Evolutionary conservation across 78 protist species (phyloP).

Genomic region (Dictyostelium firmibasis): DNA sequence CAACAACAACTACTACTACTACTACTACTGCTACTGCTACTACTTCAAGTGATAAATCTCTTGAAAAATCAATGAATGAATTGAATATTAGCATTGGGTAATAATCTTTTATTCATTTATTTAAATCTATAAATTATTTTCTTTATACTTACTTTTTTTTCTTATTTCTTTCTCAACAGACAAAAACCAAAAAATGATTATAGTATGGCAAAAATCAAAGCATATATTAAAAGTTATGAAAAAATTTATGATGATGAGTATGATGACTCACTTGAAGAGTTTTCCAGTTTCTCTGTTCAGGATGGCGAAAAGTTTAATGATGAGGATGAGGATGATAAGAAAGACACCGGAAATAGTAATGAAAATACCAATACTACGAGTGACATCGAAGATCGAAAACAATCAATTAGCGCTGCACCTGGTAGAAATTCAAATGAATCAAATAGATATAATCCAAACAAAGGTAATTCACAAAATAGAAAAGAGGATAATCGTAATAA

Average conservation of each 20-base stretch:
- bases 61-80: background rate
- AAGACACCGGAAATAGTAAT: background rate
- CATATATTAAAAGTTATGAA: conserved; percentile 50
- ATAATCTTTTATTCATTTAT: background rate
- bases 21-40: background rate
- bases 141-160: background rate
- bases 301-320: conserved; percentile 45
- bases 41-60: background rate
- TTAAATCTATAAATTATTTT: background rate
- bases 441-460: background rate
- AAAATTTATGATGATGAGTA: conserved; percentile 53
- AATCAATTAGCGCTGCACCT: background rate
- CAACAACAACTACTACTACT: background rate
- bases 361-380: background rate
- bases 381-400: background rate
- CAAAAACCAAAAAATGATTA: background rate
- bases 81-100: conserved; percentile 25
- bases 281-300: conserved; percentile 27
- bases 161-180: background rate
- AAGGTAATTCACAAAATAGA: background rate
- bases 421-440: background rate
- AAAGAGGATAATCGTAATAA: background rate
- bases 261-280: conserved; percentile 66
- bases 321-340: background rate
- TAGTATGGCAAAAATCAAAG: background rate